Conservation (phyloP, 345 rosid genomes). For the Eucalyptus curtisii region DNA sequence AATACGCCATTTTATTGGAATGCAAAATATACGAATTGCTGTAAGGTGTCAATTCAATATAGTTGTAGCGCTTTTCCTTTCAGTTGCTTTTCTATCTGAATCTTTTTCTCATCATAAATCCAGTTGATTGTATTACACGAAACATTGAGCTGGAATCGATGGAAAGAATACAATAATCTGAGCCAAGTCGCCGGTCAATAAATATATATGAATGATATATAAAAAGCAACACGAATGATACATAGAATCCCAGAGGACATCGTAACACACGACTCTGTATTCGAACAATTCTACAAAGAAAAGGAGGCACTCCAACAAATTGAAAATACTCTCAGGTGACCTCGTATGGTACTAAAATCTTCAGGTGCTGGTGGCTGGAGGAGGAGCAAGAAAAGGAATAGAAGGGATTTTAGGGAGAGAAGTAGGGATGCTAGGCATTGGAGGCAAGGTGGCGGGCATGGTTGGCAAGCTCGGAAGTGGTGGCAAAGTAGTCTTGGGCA, state of each 20-base stretch:
- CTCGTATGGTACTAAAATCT: neutral
- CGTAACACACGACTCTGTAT: neutral
- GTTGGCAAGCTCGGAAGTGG: neutral
- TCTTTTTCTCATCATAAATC: neutral
- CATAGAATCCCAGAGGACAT: neutral
- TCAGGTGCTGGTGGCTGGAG: neutral
- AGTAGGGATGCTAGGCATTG: neutral
- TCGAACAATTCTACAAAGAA: neutral
- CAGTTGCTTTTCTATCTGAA: neutral
- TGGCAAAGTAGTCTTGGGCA: neutral
- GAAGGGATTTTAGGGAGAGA: neutral
- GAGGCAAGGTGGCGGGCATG: neutral
- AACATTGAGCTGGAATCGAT: neutral
- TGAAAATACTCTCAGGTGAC: neutral
- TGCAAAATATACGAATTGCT: neutral
- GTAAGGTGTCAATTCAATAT: neutral
- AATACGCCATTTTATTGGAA: neutral
- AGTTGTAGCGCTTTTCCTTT: neutral
- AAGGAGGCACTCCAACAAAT: neutral
- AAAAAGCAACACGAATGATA: neutral
- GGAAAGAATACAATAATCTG: neutral
- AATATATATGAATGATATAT: neutral
- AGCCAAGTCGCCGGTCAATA: neutral
- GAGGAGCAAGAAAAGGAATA: neutral
- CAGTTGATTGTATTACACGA: neutral